These are phyloP conservation scores for Candida glucosophila DNA, from an alignment of 1,139 yeast genomes.

Conservation along the genomic window DNA sequence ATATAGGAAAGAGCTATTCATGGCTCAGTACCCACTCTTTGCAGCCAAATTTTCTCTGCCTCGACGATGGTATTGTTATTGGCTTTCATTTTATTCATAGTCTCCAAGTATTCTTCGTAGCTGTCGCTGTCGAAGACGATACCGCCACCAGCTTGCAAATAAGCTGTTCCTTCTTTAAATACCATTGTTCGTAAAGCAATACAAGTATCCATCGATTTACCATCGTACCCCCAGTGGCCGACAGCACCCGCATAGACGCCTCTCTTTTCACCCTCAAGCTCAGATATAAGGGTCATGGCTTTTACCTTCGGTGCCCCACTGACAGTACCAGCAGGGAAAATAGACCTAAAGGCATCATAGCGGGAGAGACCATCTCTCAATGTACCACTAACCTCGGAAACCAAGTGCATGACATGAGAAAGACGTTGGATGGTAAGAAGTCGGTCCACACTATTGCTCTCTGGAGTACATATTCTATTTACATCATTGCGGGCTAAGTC, in stretches of 20 bases:
- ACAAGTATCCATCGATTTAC: constrained; percentile 91
- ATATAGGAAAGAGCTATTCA: too few species aligned
- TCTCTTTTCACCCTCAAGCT: constrained; percentile 82
- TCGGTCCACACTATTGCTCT: constrained; percentile 76
- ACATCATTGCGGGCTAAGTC: constrained; percentile 95
- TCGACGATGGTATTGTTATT: constrained; percentile 82
- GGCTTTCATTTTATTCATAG: constrained; percentile 95
- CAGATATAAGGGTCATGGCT: constrained; percentile 92
- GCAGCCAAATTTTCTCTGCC: constrained; percentile 77
- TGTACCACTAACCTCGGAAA: constrained; percentile 89
- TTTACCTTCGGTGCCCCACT: constrained; percentile 96
- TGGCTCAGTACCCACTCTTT: constrained; percentile 36
- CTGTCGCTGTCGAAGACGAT: constrained; percentile 94
- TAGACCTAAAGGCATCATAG: constrained; percentile 93
- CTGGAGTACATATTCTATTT: constrained; percentile 88
- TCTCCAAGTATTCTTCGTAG: constrained; percentile 89
- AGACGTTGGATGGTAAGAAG: constrained; percentile 85
- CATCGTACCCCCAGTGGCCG: constrained; percentile 97
- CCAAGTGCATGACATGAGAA: constrained; percentile 96
- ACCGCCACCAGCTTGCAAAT: constrained; percentile 97
- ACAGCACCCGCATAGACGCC: constrained; percentile 99
- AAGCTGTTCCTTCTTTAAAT: constrained; percentile 80
- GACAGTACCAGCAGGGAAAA: constrained; percentile 98
- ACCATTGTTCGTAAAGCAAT: constrained; percentile 97
- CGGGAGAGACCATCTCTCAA: constrained; percentile 76